A percentile compares a stretch with the other conserved stretches of the same genome.
Conservation (phyloP, 495 filamentous ascomycete species). For the Elasticomyces elasticus region DNA sequence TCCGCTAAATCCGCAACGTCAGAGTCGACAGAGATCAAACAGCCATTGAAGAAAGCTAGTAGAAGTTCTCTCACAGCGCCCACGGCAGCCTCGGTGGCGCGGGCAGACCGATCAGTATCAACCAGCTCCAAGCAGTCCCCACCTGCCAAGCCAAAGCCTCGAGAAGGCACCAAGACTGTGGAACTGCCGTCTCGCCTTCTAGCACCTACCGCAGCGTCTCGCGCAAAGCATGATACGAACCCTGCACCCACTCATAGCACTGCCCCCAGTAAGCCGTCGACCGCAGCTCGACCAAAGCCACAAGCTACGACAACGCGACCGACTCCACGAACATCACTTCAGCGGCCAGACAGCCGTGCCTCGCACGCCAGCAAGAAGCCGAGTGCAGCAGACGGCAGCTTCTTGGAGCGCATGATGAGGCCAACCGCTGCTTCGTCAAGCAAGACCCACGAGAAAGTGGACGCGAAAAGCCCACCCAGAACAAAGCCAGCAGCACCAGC, state of each 20-base stretch:
- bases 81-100: conserved; percentile 24
- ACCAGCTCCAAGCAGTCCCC: conserved; percentile 15
- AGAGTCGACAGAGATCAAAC: background rate
- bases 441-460: conserved; percentile 61
- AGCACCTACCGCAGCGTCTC: conserved; percentile 32
- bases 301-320: conserved; percentile 14
- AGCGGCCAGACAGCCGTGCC: conserved; percentile 27
- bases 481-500: background rate
- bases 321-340: conserved; percentile 16
- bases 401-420: conserved; percentile 87
- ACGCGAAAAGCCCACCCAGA: conserved; percentile 14
- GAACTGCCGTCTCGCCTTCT: conserved; percentile 32
- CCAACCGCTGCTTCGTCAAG: conserved; percentile 70
- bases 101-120: conserved; percentile 1
- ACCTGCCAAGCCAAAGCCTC: conserved; percentile 25
- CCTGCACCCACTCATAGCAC: background rate
- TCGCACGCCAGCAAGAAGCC: conserved; percentile 34
- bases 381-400: conserved; percentile 49
- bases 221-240: conserved; percentile 29
- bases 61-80: conserved; percentile 22
- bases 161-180: conserved; percentile 31
- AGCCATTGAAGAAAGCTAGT: conserved; percentile 18
- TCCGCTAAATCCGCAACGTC: conserved; percentile 5
- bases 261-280: conserved; percentile 19
- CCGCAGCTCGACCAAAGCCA: conserved; percentile 19